A percentile compares a stretch with the other conserved stretches of the same genome.
Conservation (phyloP, 2,329 filamentous ascomycete genomes). For the Penicillium sp. region DNA sequence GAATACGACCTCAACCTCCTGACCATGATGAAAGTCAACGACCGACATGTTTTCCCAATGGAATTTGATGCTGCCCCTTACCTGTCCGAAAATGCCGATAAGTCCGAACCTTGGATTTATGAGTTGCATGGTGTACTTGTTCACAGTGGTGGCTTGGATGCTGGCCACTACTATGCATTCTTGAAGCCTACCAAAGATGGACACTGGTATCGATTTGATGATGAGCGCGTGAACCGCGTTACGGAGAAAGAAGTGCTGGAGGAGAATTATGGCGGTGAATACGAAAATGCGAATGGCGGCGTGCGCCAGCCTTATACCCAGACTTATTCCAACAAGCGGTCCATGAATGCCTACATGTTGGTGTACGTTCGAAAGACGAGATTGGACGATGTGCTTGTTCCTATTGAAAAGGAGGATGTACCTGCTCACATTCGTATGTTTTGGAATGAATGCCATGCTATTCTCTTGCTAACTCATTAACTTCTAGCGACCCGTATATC, state of each 20-base stretch:
- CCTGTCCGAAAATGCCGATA: conserved; percentile 82
- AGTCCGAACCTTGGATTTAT: conserved; percentile 86
- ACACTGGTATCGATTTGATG: conserved; percentile 95
- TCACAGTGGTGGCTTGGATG: conserved; percentile 94
- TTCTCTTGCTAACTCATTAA: conserved; percentile 23
- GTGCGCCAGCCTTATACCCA: conserved; percentile 68
- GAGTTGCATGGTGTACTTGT: conserved; percentile 94
- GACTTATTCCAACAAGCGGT: conserved; percentile 67
- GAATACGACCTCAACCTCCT: conserved; percentile 96
- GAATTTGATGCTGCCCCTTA: conserved; percentile 73
- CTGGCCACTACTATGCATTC: conserved; percentile 98
- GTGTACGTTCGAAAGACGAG: conserved; percentile 91
- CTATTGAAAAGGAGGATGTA: conserved; percentile 76
- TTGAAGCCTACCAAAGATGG: conserved; percentile 92
- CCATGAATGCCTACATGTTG: conserved; percentile 96
- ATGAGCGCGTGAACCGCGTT: conserved; percentile 94
- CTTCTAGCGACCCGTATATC: conserved; percentile 69
- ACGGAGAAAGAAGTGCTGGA: conserved; percentile 90
- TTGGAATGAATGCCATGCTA: conserved; percentile 10
- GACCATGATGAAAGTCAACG: conserved; percentile 93
- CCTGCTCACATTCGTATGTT: conserved; percentile 76
- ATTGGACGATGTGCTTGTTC: conserved; percentile 79
- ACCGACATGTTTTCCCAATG: conserved; percentile 54
- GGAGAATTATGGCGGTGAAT: conserved; percentile 95
- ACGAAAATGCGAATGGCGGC: conserved; percentile 62